phyloP scores from a whole-genome alignment of 768 basidiomycete species.

The Pholiota conissans region DNA sequence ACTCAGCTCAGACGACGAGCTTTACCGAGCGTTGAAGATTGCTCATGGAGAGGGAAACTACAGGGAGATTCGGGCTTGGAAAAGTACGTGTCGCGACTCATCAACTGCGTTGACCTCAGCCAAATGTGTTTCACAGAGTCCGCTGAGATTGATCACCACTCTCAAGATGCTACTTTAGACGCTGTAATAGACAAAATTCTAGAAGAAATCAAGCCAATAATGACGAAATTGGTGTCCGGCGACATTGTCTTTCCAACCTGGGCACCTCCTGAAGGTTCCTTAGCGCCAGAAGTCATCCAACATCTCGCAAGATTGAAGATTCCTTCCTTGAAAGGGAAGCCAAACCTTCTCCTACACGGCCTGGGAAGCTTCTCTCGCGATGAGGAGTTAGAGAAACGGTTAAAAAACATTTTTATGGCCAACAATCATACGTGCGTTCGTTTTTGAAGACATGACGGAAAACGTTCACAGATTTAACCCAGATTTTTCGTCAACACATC shows the following conservation, averaged over 20 bases:
- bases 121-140: neutral
- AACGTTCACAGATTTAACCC: neutral
- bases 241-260: constrained; percentile 33
- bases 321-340: constrained; percentile 36
- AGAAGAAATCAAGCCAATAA: constrained; percentile 29
- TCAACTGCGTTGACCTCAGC: neutral
- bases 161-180: constrained; percentile 15
- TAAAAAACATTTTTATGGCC: constrained; percentile 43
- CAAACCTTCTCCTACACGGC: constrained; percentile 41
- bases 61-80: constrained; percentile 32
- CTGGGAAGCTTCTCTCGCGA: constrained; percentile 39
- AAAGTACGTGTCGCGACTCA: constrained; percentile 17
- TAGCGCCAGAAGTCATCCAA: constrained; percentile 19
- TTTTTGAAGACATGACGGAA: no score
- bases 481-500: constrained; percentile 50
- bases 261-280: constrained; percentile 21
- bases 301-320: constrained; percentile 33
- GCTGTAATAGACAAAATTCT: constrained; percentile 23
- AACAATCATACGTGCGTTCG: constrained; percentile 41
- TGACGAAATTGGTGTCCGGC: constrained; percentile 32
- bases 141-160: constrained; percentile 7
- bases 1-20: constrained; percentile 27
- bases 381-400: constrained; percentile 26
- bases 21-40: constrained; percentile 33
- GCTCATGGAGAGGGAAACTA: constrained; percentile 31